Percentiles rank a stretch among this genome's conserved stretches.
Conservation (phyloP, 768 basidiomycete species). For the Rossbeevera mucosa region DNA sequence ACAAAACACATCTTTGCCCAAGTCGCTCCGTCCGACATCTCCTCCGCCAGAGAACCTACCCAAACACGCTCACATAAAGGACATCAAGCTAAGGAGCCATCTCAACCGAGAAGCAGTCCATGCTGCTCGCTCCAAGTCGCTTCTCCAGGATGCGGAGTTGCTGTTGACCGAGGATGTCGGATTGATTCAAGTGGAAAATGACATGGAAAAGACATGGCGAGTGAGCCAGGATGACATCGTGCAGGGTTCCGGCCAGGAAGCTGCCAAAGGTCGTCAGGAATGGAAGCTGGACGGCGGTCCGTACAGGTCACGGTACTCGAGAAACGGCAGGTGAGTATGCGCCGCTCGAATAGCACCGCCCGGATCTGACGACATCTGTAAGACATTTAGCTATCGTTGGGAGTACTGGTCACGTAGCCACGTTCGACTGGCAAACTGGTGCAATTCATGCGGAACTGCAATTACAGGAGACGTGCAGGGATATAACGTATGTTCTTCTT, state of each 20-base stretch:
- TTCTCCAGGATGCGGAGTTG: constrained; percentile 68
- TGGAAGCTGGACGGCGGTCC: constrained; percentile 82
- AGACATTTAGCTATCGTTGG: constrained; percentile 89
- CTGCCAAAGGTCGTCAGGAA: constrained; percentile 70
- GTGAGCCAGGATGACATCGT: constrained; percentile 77
- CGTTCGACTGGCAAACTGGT: constrained; percentile 91
- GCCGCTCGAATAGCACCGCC: background rate
- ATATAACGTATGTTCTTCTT: constrained; percentile 68
- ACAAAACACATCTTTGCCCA: constrained; percentile 57
- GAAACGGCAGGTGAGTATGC: constrained; percentile 77
- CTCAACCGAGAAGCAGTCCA: constrained; percentile 59
- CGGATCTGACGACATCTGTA: background rate
- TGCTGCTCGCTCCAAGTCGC: constrained; percentile 54
- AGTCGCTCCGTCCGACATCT: constrained; percentile 55
- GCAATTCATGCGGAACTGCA: constrained; percentile 84
- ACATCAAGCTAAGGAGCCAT: constrained; percentile 72
- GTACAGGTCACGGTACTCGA: constrained; percentile 79
- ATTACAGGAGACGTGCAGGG: constrained; percentile 83
- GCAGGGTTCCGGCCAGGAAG: constrained; percentile 63
- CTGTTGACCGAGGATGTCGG: constrained; percentile 69
- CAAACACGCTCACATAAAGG: constrained; percentile 58
- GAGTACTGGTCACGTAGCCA: constrained; percentile 78
- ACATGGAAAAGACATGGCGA: constrained; percentile 88
- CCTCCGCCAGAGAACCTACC: constrained; percentile 44
- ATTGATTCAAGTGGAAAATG: constrained; percentile 67